phyloP scores from a whole-genome alignment of 2,329 filamentous ascomycete species.

The Epichloe typhina region DNA sequence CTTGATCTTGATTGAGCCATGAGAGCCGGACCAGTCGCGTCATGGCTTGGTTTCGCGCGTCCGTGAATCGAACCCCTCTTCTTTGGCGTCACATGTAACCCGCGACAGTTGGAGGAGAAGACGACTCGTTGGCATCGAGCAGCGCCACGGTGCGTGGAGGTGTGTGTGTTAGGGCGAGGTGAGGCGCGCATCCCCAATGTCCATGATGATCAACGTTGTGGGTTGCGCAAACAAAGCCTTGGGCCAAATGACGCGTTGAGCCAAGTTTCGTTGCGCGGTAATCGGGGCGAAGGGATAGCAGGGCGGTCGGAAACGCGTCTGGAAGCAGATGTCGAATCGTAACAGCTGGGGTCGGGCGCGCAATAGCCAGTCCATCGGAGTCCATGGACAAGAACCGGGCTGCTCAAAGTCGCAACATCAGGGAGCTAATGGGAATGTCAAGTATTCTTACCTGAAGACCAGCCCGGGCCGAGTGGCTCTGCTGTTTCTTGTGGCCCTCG shows the following conservation, averaged over 20 bases:
- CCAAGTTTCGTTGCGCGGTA: background rate
- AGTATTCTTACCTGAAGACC: slow-evolving; percentile 66
- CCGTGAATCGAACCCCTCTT: background rate
- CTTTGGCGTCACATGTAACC: no score
- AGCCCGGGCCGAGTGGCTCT: slow-evolving; percentile 91
- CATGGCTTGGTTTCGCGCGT: background rate
- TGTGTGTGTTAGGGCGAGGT: background rate
- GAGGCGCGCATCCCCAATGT: background rate
- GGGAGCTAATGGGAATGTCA: slow-evolving; percentile 11
- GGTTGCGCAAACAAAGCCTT: background rate
- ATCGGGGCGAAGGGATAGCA: background rate
- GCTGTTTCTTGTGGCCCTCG: slow-evolving; percentile 68
- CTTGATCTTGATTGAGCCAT: background rate
- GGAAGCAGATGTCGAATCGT: background rate
- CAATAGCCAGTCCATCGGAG: slow-evolving; percentile 3
- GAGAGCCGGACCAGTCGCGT: background rate
- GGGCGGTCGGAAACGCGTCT: background rate
- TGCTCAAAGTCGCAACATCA: slow-evolving; percentile 1
- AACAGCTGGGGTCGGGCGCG: slow-evolving; percentile 9
- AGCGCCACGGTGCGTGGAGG: background rate
- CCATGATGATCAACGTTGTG: background rate
- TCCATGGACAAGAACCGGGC: background rate
- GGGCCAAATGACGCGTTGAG: background rate
- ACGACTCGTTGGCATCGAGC: background rate
- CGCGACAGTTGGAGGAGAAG: background rate